Percentiles rank a stretch among this genome's conserved stretches.
phyloP scores from a whole-genome alignment of 2,329 filamentous ascomycete genomes.

The Diaporthe citri region DNA sequence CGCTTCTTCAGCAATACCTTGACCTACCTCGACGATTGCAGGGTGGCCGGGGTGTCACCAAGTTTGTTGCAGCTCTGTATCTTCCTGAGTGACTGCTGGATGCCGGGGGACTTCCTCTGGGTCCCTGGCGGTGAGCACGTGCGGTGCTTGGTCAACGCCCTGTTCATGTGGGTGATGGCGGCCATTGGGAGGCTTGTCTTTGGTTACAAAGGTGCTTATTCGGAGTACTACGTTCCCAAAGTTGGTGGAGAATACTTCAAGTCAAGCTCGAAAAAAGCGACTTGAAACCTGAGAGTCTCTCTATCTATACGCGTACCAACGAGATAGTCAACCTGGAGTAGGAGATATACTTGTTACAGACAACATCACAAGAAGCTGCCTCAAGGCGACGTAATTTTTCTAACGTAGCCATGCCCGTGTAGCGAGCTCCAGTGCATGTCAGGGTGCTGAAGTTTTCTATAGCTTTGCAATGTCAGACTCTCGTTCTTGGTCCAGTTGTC shows the following conservation, averaged over 20 bases:
- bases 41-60: background rate
- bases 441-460: background rate
- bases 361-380: background rate
- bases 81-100: conserved; percentile 19
- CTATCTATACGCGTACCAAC: background rate
- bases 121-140: conserved; percentile 1
- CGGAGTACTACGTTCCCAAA: background rate
- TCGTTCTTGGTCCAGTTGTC: background rate
- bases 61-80: conserved; percentile 9
- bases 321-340: background rate
- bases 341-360: too few relatives aligned
- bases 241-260: background rate
- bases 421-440: background rate
- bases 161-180: background rate
- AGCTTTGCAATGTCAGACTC: background rate
- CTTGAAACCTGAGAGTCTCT: background rate
- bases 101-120: conserved; percentile 6
- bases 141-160: background rate
- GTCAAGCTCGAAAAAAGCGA: background rate
- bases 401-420: background rate
- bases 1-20: conserved; percentile 23
- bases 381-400: background rate
- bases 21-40: conserved; percentile 16
- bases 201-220: conserved; percentile 1
- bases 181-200: background rate